Percentiles rank a stretch among this genome's conserved stretches.
phyloP scores from a whole-genome alignment of 2,329 filamentous ascomycete species.

The Arthroderma sp. region DNA sequence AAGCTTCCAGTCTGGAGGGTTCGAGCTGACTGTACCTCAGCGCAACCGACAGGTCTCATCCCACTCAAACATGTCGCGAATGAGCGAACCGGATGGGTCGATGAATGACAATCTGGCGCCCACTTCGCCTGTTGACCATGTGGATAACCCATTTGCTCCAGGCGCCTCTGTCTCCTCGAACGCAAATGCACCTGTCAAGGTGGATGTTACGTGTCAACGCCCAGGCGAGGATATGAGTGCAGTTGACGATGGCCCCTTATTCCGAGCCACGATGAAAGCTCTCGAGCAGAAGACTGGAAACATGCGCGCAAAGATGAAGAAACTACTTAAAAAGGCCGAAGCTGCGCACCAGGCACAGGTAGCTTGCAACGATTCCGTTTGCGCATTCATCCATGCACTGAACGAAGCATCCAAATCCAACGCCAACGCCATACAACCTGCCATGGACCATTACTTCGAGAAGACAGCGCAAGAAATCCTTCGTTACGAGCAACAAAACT shows the following conservation, averaged over 20 bases:
- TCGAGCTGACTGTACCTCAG: constrained; percentile 60
- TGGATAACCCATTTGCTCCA: not conserved
- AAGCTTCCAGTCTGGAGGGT: constrained; percentile 54
- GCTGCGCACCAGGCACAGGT: constrained; percentile 67
- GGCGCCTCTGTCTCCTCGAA: not conserved
- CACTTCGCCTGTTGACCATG: constrained; percentile 20
- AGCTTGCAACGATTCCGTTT: constrained; percentile 74
- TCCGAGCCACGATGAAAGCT: constrained; percentile 91
- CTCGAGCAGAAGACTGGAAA: constrained; percentile 92
- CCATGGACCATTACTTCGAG: constrained; percentile 95
- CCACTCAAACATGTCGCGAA: constrained; percentile 72
- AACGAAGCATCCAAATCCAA: constrained; percentile 82
- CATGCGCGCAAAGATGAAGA: constrained; percentile 91
- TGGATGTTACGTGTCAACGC: constrained; percentile 76
- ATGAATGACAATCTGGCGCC: constrained; percentile 7
- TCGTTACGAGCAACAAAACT: constrained; percentile 73
- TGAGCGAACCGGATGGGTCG: constrained; percentile 54
- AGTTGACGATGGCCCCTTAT: constrained; percentile 85
- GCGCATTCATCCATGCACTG: constrained; percentile 71
- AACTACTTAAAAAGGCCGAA: constrained; percentile 87
- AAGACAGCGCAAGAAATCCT: constrained; percentile 89
- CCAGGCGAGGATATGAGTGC: constrained; percentile 75
- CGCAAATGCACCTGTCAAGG: constrained; percentile 45
- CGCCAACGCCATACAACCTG: constrained; percentile 90
- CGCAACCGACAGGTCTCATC: constrained; percentile 74